These are phyloP conservation scores for Vaccinium macrocarpon DNA, from an alignment of 148 eudicot genomes.

Conservation along the genomic window DNA sequence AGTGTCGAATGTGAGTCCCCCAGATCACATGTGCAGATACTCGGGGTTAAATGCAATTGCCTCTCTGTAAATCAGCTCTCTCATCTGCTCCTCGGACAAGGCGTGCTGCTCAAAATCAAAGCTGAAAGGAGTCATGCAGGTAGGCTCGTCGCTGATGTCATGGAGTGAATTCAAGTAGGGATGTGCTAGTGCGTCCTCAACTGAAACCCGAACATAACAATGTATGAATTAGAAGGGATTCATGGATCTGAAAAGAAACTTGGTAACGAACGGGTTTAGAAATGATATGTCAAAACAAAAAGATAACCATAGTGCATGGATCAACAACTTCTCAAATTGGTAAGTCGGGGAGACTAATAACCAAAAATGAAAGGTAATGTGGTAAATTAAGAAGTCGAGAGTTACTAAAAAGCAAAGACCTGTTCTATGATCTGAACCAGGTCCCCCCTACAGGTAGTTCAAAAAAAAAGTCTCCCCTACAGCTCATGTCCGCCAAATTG, in stretches of 20 bases:
- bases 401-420: background rate
- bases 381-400: background rate
- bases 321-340: background rate
- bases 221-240: background rate
- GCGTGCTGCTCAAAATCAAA: constrained; percentile 90
- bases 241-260: background rate
- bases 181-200: constrained; percentile 91
- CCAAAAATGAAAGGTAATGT: background rate
- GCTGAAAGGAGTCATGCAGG: constrained; percentile 9
- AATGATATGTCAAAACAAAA: background rate
- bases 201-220: constrained; percentile 37
- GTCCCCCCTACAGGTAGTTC: background rate
- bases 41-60: constrained; percentile 93
- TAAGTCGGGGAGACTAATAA: background rate
- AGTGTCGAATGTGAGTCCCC: background rate
- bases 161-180: constrained; percentile 48
- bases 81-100: constrained; percentile 86
- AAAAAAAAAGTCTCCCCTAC: background rate
- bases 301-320: background rate
- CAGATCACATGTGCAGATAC: constrained; percentile 45
- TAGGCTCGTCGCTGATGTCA: constrained; percentile 2
- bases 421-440: background rate
- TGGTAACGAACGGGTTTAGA: background rate
- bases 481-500: background rate
- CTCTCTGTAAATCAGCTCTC: constrained; percentile 84